Base-by-base conservation (phyloP, 2,329 filamentous ascomycete genomes). In the Emericellopsis atlantica region DNA sequence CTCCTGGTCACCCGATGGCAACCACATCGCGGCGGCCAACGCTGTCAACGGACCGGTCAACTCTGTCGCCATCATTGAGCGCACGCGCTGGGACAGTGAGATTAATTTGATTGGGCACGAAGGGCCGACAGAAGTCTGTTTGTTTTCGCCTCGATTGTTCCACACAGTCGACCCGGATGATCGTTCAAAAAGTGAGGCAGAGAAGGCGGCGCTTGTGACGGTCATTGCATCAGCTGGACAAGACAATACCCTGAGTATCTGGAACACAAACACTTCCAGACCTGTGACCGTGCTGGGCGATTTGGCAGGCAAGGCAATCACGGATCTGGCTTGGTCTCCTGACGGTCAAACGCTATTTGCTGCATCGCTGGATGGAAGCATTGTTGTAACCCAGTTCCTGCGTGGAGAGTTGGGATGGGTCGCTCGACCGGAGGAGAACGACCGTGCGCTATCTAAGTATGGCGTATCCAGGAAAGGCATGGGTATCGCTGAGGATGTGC, bases 91-190 rank as follows among this genome's bases (percentile, higher is more conserved):
- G 92, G 88, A 95, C 53, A 88, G 87, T 47, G 88, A 98, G 54
- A 96, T 96, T 64, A 95, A 95, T 57, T 62, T 98, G 45, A 95
- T 98, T 45, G 92, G 92, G 8, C 92, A 98, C 56, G 92, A 98
- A 68, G 90, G 86, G 0, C 92, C 92, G 0, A 92, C 93, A 0
- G 92, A 98, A 63, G 92, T 98, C 4, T 95, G 90, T 67, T 86
- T 92, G 49, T 98, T 98, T 58, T 95, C 92, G 2, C 93, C 93
- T 1, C 74, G 92, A 46, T 66, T 98, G 18, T 98, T 96, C 54
- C 76, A 83, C 44, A 80, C 79, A 12, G 72, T 75, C 40, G 77
- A 87, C 38, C 84, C 83, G 1, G 52, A 64, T 6, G 66, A 74
- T 40, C 67, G 66, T 8, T 69, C 67, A 2, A 56, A 72, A 41